Evolutionary conservation across 148 eudicot genomes (phyloP).

Genomic region (Suaeda aralocaspica): DNA sequence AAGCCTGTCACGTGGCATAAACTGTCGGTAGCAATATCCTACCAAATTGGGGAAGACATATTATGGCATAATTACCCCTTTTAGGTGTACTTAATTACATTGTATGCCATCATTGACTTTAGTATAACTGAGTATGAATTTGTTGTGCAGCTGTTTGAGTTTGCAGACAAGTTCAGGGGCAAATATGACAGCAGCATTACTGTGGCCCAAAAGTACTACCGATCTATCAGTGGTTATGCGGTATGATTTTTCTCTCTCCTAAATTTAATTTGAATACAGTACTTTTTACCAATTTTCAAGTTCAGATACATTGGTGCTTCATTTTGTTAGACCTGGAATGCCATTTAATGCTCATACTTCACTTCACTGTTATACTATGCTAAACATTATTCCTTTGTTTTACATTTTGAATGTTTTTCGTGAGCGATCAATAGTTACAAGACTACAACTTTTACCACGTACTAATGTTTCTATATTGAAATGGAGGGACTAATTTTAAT

Average conservation of each 20-base stretch:
- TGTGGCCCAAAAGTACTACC: constrained; percentile 90
- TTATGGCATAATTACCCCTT: constrained; percentile 20
- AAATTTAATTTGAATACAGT: background rate
- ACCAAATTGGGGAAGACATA: background rate
- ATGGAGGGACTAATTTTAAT: no score
- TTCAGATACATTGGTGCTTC: no score
- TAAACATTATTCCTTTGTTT: no score
- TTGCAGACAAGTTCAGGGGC: constrained; percentile 97
- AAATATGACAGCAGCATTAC: constrained; percentile 92
- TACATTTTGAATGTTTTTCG: no score
- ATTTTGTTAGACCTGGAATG: no score
- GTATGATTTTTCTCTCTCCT: constrained; percentile 38
- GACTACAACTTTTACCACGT: no score
- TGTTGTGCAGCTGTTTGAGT: constrained; percentile 66
- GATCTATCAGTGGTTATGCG: constrained; percentile 94
- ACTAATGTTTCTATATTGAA: no score
- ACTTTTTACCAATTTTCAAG: no score
- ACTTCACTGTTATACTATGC: no score
- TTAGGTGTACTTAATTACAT: background rate
- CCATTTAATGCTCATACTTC: no score
- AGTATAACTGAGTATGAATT: background rate
- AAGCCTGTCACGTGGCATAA: constrained; percentile 32
- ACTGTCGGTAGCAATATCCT: constrained; percentile 31
- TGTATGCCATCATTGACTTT: background rate
- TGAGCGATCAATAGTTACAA: no score